Evolutionary conservation across 202 grass and related monocot species (phyloP).

Genomic region (Schoenoplectus tabernaemontani): DNA sequence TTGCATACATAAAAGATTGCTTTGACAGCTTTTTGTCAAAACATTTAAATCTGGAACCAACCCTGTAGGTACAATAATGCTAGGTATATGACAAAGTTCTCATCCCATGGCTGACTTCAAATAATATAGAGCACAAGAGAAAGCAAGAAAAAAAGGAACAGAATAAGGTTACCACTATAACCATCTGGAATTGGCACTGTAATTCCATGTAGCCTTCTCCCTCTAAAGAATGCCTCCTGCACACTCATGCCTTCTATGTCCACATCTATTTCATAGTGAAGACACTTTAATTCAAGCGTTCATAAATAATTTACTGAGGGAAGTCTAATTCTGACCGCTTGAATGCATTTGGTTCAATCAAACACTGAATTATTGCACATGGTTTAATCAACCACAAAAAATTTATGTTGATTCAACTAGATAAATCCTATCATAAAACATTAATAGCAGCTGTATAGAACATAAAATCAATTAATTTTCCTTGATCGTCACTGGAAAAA

Average conservation of each 20-base stretch:
- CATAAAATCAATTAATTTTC: neutral
- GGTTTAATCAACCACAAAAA: neutral
- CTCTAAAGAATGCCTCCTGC: conserved; percentile 84
- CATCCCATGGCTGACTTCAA: neutral
- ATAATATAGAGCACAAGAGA: neutral
- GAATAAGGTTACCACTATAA: conserved; percentile 52
- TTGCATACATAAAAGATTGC: neutral
- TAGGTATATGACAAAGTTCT: neutral
- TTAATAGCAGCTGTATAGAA: neutral
- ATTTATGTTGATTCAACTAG: neutral
- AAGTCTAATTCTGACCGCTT: neutral
- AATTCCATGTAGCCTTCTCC: conserved; percentile 75
- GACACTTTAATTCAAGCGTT: neutral
- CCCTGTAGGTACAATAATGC: neutral
- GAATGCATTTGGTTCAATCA: neutral
- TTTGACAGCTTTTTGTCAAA: neutral
- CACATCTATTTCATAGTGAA: conserved; percentile 31
- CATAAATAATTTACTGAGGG: neutral
- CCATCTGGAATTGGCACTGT: conserved; percentile 59
- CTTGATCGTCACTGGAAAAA: neutral
- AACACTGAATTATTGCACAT: neutral
- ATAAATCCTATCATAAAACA: neutral
- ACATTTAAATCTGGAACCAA: neutral
- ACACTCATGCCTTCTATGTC: conserved; percentile 69
- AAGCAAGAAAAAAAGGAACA: neutral